These are phyloP conservation scores for Exophiala alcalophila DNA, from an alignment of 2,329 filamentous ascomycete species.

Conservation along the genomic window DNA sequence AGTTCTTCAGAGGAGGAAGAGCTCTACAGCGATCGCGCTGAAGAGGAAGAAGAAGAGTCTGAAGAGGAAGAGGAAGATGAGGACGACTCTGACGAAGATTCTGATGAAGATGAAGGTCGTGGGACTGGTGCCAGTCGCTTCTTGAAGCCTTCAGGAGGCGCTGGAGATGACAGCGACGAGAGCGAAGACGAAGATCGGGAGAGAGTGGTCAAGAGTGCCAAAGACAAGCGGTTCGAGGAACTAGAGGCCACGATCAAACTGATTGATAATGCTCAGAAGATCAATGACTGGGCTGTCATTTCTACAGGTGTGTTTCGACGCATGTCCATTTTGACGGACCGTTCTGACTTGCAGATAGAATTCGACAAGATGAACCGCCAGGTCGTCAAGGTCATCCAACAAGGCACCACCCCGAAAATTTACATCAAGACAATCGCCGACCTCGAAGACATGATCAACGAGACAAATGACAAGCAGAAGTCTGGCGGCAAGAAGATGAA, in stretches of 20 bases:
- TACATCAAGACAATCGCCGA: conserved; percentile 94
- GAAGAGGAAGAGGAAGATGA: conserved; percentile 56
- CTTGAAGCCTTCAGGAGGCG: conserved; percentile 58
- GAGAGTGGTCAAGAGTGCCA: conserved; percentile 91
- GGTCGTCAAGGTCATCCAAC: conserved; percentile 71
- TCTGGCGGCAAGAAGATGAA: conserved; percentile 98
- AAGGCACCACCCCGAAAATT: conserved; percentile 77
- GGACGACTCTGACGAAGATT: conserved; percentile 55
- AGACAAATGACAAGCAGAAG: conserved; percentile 93
- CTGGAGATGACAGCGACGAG: conserved; percentile 72
- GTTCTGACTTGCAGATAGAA: conserved; percentile 53
- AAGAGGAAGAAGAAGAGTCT: conserved; percentile 53
- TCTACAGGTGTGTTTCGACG: conserved; percentile 64
- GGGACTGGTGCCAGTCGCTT: conserved; percentile 75
- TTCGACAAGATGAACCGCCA: conserved; percentile 93
- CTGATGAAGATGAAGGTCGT: conserved; percentile 54
- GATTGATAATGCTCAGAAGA: conserved; percentile 97
- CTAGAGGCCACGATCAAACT: conserved; percentile 82
- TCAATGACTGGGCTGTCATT: conserved; percentile 94
- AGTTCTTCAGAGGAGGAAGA: conserved; percentile 92
- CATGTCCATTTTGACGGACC: neutral
- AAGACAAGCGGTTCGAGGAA: conserved; percentile 95
- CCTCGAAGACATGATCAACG: conserved; percentile 89
- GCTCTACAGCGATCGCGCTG: conserved; percentile 75
- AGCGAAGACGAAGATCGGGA: conserved; percentile 81